phyloP scores from a whole-genome alignment of 345 rosid species.

The Raphanus raphanistrum region DNA sequence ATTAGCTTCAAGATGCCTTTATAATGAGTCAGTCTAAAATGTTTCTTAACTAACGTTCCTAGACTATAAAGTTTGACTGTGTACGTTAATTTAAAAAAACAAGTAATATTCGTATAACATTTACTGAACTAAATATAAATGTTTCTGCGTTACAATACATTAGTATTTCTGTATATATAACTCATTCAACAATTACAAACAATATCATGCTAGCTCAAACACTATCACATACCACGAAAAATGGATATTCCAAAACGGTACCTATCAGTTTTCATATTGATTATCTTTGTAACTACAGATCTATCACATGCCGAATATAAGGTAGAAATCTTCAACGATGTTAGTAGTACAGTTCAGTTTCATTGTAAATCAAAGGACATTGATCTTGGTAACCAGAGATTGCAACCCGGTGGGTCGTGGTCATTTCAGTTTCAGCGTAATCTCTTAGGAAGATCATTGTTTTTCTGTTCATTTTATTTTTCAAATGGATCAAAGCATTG shows the following conservation, averaged over 20 bases:
- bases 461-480: neutral
- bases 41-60: neutral
- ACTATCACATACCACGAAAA: neutral
- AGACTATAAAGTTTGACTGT: neutral
- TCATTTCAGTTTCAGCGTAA: neutral
- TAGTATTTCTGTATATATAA: neutral
- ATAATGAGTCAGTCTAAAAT: neutral
- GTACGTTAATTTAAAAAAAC: neutral
- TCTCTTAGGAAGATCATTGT: neutral
- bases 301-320: neutral
- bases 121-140: neutral
- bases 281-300: neutral
- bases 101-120: neutral
- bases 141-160: neutral
- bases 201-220: neutral
- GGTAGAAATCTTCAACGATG: neutral
- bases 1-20: neutral
- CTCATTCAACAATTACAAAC: neutral
- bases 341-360: neutral
- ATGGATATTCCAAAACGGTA: neutral
- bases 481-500: neutral
- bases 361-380: neutral
- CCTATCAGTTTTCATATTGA: neutral
- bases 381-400: neutral
- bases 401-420: neutral